These are phyloP conservation scores for Coemansia sp. DNA, from an alignment of 192 early-diverging fungal genomes.

Conservation along the genomic window DNA sequence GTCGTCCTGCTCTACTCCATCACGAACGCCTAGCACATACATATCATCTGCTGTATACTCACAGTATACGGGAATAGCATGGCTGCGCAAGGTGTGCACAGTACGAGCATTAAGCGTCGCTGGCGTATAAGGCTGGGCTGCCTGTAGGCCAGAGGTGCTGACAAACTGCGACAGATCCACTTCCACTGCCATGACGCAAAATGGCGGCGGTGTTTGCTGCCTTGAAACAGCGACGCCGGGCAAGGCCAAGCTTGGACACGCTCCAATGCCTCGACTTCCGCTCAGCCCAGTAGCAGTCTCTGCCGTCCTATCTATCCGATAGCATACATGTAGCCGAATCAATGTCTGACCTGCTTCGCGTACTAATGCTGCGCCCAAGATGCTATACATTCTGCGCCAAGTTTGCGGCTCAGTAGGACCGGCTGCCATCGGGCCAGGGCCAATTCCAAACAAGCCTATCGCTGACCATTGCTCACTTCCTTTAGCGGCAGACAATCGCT, in stretches of 20 bases:
- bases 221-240: not conserved
- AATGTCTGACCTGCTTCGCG: not conserved
- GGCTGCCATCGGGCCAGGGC: slow-evolving; percentile 32
- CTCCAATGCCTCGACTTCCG: not conserved
- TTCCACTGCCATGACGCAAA: slow-evolving; percentile 37
- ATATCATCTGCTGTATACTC: slow-evolving; percentile 17
- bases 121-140: not conserved
- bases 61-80: slow-evolving; percentile 52
- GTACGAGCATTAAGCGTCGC: not conserved
- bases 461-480: slow-evolving; percentile 20
- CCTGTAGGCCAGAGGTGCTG: not conserved
- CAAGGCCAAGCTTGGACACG: not conserved
- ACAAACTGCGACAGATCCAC: slow-evolving; percentile 12
- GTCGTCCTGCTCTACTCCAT: slow-evolving; percentile 43
- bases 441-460: slow-evolving; percentile 32
- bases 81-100: slow-evolving; percentile 38
- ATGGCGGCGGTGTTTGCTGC: slow-evolving; percentile 17
- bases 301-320: not conserved
- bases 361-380: slow-evolving; percentile 28
- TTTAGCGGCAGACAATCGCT: not conserved
- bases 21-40: slow-evolving; percentile 40
- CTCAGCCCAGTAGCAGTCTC: not conserved
- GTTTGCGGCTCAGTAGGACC: slow-evolving; percentile 15
- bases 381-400: slow-evolving; percentile 26
- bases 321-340: slow-evolving; percentile 37